These are phyloP conservation scores for Melastoma malabathricum DNA, from an alignment of 345 rosid genomes.

Conservation along the genomic window DNA sequence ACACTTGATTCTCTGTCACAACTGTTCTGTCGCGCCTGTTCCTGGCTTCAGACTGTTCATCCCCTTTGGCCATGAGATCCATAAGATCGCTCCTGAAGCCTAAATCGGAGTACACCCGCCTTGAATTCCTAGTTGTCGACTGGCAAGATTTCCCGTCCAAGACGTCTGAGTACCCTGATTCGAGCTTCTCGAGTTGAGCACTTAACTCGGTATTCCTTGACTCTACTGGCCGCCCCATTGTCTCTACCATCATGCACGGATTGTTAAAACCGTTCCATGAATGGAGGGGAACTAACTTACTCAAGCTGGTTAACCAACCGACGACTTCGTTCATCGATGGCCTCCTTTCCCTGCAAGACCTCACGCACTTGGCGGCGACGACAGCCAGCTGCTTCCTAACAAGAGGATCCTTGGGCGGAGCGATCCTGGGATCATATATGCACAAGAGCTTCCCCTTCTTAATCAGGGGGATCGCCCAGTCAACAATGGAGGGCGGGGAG, in stretches of 20 bases:
- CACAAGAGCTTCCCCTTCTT: constrained; percentile 77
- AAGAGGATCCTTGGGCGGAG: constrained; percentile 47
- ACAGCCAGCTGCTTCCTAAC: constrained; percentile 73
- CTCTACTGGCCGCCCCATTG: constrained; percentile 64
- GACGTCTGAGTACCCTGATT: constrained; percentile 18
- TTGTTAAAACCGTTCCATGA: constrained; percentile 87
- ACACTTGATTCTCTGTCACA: constrained; percentile 12
- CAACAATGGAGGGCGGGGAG: constrained; percentile 87
- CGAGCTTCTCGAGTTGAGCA: constrained; percentile 10
- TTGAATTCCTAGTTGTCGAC: constrained; percentile 22
- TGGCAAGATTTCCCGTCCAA: constrained; percentile 18
- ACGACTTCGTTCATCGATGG: constrained; percentile 85
- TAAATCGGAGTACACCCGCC: constrained; percentile 61
- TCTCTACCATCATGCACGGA: constrained; percentile 97
- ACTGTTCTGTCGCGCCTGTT: constrained; percentile 8
- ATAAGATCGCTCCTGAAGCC: constrained; percentile 62
- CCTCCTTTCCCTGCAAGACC: constrained; percentile 91
- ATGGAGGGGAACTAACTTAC: constrained; percentile 66
- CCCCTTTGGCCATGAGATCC: constrained; percentile 50
- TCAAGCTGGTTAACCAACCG: constrained; percentile 56
- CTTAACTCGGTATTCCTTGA: constrained; percentile 15
- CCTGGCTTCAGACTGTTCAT: constrained; percentile 21
- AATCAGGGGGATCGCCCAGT: constrained; percentile 89
- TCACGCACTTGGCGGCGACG: constrained; percentile 84
- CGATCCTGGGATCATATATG: constrained; percentile 63